Percentiles rank a stretch among this genome's conserved stretches.
These are phyloP conservation scores for Leishmania arabica DNA, from an alignment of 208 protist genomes.

Conservation along the genomic window DNA sequence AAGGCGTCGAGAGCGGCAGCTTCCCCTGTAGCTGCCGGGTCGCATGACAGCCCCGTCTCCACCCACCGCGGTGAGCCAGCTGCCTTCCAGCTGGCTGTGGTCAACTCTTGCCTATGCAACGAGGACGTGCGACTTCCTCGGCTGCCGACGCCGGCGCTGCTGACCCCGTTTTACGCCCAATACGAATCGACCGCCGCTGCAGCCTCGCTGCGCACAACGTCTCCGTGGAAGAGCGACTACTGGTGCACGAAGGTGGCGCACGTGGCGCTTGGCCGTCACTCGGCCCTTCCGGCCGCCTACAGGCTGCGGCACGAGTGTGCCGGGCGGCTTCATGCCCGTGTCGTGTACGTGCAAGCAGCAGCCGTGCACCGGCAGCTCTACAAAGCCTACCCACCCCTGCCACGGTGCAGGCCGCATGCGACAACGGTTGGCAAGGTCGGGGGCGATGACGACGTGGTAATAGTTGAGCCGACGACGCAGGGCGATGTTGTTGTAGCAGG, in stretches of 20 bases:
- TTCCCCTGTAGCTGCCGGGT: not conserved
- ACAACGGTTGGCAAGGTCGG: not conserved
- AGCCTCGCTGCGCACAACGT: not conserved
- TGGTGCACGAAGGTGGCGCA: slow-evolving; percentile 72
- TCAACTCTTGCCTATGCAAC: slow-evolving; percentile 60
- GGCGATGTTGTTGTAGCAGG: not conserved
- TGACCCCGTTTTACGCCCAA: slow-evolving; percentile 55
- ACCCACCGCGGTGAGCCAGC: not conserved
- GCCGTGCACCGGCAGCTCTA: slow-evolving; percentile 30
- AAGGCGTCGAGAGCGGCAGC: not conserved
- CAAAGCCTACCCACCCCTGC: slow-evolving; percentile 12
- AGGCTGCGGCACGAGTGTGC: slow-evolving; percentile 62
- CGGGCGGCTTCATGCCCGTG: slow-evolving; percentile 64
- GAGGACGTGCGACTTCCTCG: slow-evolving; percentile 56
- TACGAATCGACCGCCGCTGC: slow-evolving; percentile 4
- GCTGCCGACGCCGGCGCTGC: slow-evolving; percentile 42
- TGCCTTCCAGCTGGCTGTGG: slow-evolving; percentile 38
- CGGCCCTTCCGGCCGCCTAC: slow-evolving; percentile 36
- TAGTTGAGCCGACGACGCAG: slow-evolving; percentile 4
- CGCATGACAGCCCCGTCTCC: not conserved
- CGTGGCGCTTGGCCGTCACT: slow-evolving; percentile 66
- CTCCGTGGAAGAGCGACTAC: slow-evolving; percentile 27
- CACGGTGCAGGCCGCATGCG: not conserved
- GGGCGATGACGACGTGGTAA: slow-evolving; percentile 14
- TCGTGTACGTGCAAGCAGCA: slow-evolving; percentile 48